Evolutionary conservation across 176 grass and related monocot species (phyloP), one percentile per base, ranked within the genome.

Genomic region (Urochloa ruziziensis): DNA sequence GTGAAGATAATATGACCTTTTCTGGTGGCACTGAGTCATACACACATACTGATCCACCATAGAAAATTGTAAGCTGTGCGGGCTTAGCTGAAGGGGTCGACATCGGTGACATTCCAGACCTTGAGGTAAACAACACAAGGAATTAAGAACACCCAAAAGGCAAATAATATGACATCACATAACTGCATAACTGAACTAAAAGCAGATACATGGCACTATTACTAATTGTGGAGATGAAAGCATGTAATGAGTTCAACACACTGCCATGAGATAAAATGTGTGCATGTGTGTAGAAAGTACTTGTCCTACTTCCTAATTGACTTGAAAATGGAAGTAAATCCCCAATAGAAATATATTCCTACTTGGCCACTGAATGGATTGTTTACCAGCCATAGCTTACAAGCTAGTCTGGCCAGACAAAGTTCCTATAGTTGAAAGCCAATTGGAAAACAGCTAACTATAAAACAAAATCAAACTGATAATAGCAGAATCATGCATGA

Each of bases 61-160:
- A 99, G 65, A 99, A 96, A 82, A 99, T 99, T 32, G 93, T 99
- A 77, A 99, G 91, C 16, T 94, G 93, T 7, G 89, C 56, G 19
- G 74, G 82, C 24, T 79, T 86, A 36, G 63, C 64, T 39, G 72
- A n/a, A 68, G 85, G 74, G 60, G 7, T 85, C 35, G 56, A 56
- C 94, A 97, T 91, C 70, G 81, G 63, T 44, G 54, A 44, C 43
- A 83, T 59, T 62, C 51, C 56, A 79, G 69, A 36, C 83, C 94
- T 96, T 79, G 80, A 75, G 17, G 88, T 74, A 39, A 70, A 83
- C 5, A 83, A 83, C 58, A 5, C 10, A 83, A 21, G 58, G 80
- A 24, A 40, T 56, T 84, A 60, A 84, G 82, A 89, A 72, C 33
- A 70, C 23, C 29, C n/a, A 68, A 61, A 61, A 32, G 10, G 9